These are phyloP conservation scores for Colletotrichum lindemuthianum DNA, from an alignment of 2,329 filamentous ascomycete genomes.

Conservation along the genomic window DNA sequence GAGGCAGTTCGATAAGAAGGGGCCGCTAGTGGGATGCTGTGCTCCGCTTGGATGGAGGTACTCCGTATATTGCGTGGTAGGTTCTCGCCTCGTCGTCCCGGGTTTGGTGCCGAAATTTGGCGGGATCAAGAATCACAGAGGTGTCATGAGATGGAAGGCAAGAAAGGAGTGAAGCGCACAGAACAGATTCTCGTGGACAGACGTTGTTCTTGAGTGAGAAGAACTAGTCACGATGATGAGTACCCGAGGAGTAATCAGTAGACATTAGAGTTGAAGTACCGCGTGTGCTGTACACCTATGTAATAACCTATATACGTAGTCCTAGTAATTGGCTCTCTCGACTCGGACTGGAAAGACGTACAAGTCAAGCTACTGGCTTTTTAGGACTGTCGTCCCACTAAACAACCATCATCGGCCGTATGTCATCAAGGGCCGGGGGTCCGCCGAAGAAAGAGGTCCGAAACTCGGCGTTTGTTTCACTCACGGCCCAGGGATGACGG, in stretches of 20 bases:
- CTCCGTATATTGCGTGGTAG: too few species aligned
- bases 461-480: conserved; percentile 34
- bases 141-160: background rate
- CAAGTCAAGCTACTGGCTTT: background rate
- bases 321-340: too few species aligned
- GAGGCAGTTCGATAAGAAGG: conserved; percentile 28
- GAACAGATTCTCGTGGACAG: background rate
- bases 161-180: background rate
- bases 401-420: background rate
- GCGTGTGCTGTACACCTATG: background rate
- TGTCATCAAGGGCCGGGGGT: too few species aligned
- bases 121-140: conserved; percentile 4
- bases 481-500: conserved; percentile 1
- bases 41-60: background rate
- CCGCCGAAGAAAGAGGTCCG: conserved; percentile 8
- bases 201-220: background rate
- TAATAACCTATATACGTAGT: background rate
- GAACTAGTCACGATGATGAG: too few species aligned
- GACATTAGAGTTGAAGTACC: background rate
- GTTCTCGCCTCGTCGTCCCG: background rate
- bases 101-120: conserved; percentile 11
- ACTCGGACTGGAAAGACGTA: too few species aligned
- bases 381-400: conserved; percentile 11
- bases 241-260: too few species aligned
- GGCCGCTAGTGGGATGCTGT: background rate